Evolutionary conservation across 225 moss, liverwort and hornwort species (phyloP).

Genomic region (Marchantia paleacea): DNA sequence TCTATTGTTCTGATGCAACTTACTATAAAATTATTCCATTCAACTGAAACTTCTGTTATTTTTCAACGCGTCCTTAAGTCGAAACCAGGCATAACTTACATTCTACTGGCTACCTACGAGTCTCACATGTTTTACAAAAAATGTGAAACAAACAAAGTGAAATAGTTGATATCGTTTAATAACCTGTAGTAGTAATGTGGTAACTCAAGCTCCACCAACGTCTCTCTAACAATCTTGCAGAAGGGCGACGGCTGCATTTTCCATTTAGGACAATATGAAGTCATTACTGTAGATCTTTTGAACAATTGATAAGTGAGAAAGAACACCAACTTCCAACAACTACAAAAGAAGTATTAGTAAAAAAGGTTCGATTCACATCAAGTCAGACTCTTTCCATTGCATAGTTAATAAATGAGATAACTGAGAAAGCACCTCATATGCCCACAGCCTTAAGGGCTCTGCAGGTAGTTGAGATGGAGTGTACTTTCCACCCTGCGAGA

Average conservation of each 20-base stretch:
- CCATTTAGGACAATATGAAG: neutral
- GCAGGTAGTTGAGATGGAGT: constrained; percentile 68
- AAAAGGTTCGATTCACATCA: neutral
- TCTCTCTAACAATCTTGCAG: constrained; percentile 94
- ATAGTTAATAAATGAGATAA: neutral
- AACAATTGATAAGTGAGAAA: neutral
- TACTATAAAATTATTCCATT: no score
- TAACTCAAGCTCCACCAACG: constrained; percentile 89
- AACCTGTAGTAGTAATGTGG: constrained; percentile 93
- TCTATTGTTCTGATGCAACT: neutral
- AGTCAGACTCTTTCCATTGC: neutral
- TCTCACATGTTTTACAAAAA: neutral
- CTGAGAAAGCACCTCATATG: constrained; percentile 69
- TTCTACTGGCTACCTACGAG: neutral
- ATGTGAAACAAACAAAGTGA: neutral
- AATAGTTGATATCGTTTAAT: neutral
- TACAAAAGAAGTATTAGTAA: neutral
- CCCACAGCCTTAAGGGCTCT: constrained; percentile 84
- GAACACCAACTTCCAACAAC: neutral
- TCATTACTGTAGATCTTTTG: neutral
- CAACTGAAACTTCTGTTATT: no score
- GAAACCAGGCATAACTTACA: neutral
- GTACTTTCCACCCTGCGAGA: constrained; percentile 70
- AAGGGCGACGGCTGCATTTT: constrained; percentile 78
- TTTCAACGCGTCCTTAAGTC: neutral